Evolutionary conservation across 257 asterid species (phyloP).

Genomic region (Schizonepeta tenuifolia): DNA sequence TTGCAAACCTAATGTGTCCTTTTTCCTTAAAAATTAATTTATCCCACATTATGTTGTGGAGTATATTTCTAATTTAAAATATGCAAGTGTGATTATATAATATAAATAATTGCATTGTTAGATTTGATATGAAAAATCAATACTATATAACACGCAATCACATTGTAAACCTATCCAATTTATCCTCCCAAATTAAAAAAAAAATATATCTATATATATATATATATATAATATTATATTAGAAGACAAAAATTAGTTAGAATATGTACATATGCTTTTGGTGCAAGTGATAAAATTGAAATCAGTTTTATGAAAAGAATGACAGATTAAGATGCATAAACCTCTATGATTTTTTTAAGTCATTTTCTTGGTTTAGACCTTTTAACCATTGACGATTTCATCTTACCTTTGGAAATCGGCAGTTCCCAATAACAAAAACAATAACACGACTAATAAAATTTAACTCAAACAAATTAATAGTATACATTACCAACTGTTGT

Average conservation of each 20-base stretch:
- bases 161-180: neutral
- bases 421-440: neutral
- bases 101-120: too few relatives aligned
- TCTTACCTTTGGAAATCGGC: conserved; percentile 23
- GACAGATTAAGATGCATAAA: conserved; percentile 41
- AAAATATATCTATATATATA: too few relatives aligned
- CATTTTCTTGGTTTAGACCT: conserved; percentile 44
- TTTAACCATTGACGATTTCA: conserved; percentile 35
- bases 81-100: neutral
- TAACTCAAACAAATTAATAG: neutral
- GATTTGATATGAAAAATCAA: too few relatives aligned
- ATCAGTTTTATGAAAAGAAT: conserved; percentile 2
- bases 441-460: neutral
- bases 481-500: neutral
- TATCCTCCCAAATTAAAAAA: neutral
- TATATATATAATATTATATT: neutral
- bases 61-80: too few relatives aligned
- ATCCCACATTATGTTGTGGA: too few relatives aligned
- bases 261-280: conserved; percentile 17
- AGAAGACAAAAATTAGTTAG: neutral
- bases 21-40: too few relatives aligned
- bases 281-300: conserved; percentile 17
- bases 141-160: neutral
- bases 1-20: too few relatives aligned
- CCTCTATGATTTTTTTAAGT: conserved; percentile 26